Conservation (phyloP, 441 rosid genomes). For the Metrosideros polymorpha region DNA sequence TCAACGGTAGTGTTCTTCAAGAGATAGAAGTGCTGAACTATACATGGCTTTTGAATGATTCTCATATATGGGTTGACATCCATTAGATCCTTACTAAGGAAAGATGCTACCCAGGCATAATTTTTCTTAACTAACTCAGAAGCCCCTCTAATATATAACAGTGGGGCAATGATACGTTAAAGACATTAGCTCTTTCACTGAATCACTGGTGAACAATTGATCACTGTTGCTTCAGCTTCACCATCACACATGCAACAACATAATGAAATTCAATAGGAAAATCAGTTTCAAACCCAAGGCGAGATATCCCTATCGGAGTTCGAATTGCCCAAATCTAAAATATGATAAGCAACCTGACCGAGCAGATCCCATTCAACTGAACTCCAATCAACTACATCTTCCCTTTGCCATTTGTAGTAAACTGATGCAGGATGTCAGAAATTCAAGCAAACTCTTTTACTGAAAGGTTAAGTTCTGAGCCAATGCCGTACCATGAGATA, state of each 20-base stretch:
- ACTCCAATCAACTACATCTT: not conserved
- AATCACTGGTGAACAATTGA: not conserved
- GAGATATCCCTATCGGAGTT: not conserved
- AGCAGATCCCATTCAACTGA: not conserved
- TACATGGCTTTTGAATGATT: not conserved
- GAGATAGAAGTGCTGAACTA: not conserved
- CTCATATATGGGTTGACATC: not conserved
- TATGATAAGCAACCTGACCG: not conserved
- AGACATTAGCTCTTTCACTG: not conserved
- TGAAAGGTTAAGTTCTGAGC: not conserved
- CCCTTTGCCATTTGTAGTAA: not conserved
- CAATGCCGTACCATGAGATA: not conserved
- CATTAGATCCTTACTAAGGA: not conserved
- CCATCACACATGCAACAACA: not conserved
- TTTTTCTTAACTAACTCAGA: not conserved
- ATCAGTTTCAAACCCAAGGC: not conserved
- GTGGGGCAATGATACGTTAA: not conserved
- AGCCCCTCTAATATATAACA: not conserved
- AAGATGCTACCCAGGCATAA: not conserved
- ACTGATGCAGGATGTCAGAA: not conserved
- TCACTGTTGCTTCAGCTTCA: not conserved
- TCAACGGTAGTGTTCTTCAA: not conserved
- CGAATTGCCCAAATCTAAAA: not conserved
- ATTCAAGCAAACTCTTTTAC: not conserved
- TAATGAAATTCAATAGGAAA: not conserved